These are phyloP conservation scores for Saccharomyces hybrid DNA, from an alignment of 1,139 yeast species.

Conservation along the genomic window DNA sequence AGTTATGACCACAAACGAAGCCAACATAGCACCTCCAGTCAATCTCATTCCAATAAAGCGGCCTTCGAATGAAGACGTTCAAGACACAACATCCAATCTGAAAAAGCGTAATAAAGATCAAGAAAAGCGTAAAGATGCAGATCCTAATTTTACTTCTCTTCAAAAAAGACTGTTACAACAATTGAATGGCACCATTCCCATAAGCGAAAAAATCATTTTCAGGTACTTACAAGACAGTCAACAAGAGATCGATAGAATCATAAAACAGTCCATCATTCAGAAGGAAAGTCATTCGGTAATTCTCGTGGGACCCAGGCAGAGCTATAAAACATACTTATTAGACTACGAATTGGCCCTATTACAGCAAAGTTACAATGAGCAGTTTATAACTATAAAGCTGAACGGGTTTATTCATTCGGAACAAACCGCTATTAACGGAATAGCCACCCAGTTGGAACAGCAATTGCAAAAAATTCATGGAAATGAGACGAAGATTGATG, in stretches of 20 bases:
- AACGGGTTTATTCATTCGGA: constrained; percentile 73
- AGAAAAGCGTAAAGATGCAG: constrained; percentile 2
- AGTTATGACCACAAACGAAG: not conserved
- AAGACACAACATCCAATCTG: not conserved
- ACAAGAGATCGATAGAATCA: constrained; percentile 45
- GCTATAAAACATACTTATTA: constrained; percentile 66
- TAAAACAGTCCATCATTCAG: constrained; percentile 59
- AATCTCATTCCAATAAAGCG: constrained; percentile 16
- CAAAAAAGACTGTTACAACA: constrained; percentile 19
- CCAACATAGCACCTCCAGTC: constrained; percentile 2
- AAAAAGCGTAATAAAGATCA: not conserved
- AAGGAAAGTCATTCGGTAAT: constrained; percentile 78
- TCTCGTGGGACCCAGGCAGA: constrained; percentile 70
- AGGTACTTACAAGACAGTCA: constrained; percentile 19
- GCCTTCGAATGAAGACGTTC: not conserved
- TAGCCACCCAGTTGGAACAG: constrained; percentile 72
- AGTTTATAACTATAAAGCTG: constrained; percentile 54
- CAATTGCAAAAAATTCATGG: constrained; percentile 31
- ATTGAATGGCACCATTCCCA: constrained; percentile 19
- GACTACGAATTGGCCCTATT: constrained; percentile 50
- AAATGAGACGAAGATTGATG: constrained; percentile 2
- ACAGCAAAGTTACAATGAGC: constrained; percentile 34
- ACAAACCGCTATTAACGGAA: constrained; percentile 68
- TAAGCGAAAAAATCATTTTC: constrained; percentile 15
- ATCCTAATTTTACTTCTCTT: constrained; percentile 14